Percentiles rank a stretch among this genome's conserved stretches.
Conservation (phyloP, 805 yeast genomes). For the Isabelozyma pseudorhagii region DNA sequence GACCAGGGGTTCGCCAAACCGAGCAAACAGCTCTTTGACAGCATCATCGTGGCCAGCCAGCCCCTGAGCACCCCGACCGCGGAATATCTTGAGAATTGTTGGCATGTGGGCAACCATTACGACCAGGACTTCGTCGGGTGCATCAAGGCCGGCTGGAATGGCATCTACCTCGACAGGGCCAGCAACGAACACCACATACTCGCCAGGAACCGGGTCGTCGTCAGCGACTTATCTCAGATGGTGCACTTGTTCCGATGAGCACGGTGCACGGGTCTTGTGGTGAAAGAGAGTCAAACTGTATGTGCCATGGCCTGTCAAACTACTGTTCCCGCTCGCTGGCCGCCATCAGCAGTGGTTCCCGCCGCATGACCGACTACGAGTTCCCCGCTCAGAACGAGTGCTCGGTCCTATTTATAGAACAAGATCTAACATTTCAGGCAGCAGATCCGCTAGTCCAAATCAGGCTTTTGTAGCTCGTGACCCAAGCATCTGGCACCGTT, state of each 20-base stretch:
- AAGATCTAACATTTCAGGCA: no score
- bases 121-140: slow-evolving; percentile 55
- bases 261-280: background rate
- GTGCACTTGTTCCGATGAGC: background rate
- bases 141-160: slow-evolving; percentile 57
- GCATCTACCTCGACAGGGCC: slow-evolving; percentile 51
- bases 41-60: slow-evolving; percentile 9
- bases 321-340: no score
- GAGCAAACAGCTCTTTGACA: slow-evolving; percentile 42
- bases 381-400: no score
- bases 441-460: no score
- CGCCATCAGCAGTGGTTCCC: no score
- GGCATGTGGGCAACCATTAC: slow-evolving; percentile 71
- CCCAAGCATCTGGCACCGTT: no score
- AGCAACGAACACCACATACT: background rate
- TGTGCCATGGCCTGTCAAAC: no score
- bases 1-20: slow-evolving; percentile 58
- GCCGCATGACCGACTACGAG: no score
- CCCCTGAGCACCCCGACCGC: slow-evolving; percentile 4
- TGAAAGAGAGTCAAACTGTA: no score
- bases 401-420: no score
- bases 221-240: background rate
- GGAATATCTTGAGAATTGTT: slow-evolving; percentile 22
- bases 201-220: background rate
- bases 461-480: no score